Percentiles rank a stretch among this genome's conserved stretches.
Evolutionary conservation across 2,329 filamentous ascomycete species (phyloP).

Genomic region (Diaporthe citriasiana): DNA sequence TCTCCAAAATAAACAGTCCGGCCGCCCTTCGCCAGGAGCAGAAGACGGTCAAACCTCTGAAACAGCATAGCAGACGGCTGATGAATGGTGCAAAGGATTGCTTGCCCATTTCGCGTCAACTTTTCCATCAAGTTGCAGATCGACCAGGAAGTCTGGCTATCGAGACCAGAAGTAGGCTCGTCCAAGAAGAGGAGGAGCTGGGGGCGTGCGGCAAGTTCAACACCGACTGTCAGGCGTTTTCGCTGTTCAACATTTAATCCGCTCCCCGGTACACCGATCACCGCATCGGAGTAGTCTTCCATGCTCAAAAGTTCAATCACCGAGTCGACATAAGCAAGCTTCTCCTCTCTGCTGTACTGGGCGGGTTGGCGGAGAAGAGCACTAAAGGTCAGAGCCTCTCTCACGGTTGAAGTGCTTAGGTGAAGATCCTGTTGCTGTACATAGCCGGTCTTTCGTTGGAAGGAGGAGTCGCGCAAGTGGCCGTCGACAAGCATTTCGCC

Average conservation of each 20-base stretch:
- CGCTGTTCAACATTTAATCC: background rate
- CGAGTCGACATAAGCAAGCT: background rate
- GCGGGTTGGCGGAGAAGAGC: background rate
- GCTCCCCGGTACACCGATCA: background rate
- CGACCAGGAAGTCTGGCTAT: background rate
- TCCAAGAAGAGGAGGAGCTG: background rate
- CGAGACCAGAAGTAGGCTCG: background rate
- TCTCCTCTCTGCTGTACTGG: conserved; percentile 71
- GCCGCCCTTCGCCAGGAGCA: conserved; percentile 81
- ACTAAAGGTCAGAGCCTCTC: background rate
- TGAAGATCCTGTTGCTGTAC: background rate
- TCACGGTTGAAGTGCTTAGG: background rate
- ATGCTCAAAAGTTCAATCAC: background rate
- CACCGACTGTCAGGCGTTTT: background rate
- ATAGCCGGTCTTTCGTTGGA: background rate
- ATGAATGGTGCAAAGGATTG: conserved; percentile 78
- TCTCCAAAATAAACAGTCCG: conserved; percentile 84
- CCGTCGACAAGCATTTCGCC: background rate
- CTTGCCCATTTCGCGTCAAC: background rate
- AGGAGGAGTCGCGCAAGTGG: conserved; percentile 50
- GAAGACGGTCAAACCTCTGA: conserved; percentile 84
- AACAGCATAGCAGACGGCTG: conserved; percentile 93
- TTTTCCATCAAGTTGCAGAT: background rate
- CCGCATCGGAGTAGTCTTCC: background rate
- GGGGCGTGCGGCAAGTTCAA: background rate